Evolutionary conservation across 1,284 basidiomycete genomes (phyloP).

Genomic region (Ganoderma lingzhi): DNA sequence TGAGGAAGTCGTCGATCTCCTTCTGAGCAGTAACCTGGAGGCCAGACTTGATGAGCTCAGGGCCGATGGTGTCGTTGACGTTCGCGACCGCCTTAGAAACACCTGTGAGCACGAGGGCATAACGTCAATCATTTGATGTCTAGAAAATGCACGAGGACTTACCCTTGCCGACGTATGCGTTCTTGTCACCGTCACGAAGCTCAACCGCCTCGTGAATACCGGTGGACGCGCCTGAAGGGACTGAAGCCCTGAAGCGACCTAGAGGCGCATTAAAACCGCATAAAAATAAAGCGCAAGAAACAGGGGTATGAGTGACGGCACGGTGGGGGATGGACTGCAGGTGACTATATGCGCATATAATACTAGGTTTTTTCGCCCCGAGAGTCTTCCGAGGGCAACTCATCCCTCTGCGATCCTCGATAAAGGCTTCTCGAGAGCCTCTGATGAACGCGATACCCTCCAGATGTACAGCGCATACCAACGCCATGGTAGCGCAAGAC

Average conservation of each 20-base stretch:
- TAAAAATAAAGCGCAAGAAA: neutral
- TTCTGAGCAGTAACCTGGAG: constrained; percentile 93
- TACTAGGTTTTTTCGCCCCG: neutral
- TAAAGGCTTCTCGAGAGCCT: neutral
- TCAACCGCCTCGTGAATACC: constrained; percentile 99
- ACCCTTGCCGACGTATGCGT: constrained; percentile 96
- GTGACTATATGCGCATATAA: constrained; percentile 1
- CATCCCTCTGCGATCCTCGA: neutral
- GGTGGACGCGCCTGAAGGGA: constrained; percentile 98
- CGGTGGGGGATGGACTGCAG: neutral
- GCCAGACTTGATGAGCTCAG: constrained; percentile 88
- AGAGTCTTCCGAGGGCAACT: neutral
- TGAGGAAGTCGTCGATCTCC: constrained; percentile 97
- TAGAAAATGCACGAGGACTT: constrained; percentile 22
- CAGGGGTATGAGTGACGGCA: neutral
- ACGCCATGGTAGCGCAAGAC: constrained; percentile 5
- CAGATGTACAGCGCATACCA: neutral
- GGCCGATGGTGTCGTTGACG: constrained; percentile 93
- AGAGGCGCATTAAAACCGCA: constrained; percentile 24
- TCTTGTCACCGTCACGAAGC: constrained; percentile 97
- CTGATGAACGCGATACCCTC: neutral
- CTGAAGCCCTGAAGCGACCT: constrained; percentile 96
- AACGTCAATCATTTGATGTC: neutral
- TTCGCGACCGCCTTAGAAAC: constrained; percentile 95
- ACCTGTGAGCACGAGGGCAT: constrained; percentile 55